phyloP scores from a whole-genome alignment of 1,284 basidiomycete species.

The Apiotrichum gamsii region DNA sequence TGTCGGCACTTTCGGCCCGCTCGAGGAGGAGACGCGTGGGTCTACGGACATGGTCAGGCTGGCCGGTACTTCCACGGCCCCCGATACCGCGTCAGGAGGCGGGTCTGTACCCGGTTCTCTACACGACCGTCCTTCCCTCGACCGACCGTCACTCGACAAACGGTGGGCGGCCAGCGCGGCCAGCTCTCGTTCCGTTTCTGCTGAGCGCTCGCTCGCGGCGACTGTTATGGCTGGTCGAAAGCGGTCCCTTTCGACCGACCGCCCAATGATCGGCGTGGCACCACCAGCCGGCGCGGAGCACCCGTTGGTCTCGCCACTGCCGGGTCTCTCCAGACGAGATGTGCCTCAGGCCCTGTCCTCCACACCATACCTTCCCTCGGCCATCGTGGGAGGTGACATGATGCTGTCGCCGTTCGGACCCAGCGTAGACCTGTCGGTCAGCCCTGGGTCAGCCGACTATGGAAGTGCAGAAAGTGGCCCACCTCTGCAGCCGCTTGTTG shows the following conservation, averaged over 20 bases:
- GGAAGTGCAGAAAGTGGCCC: too few relatives aligned
- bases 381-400: conserved; percentile 9
- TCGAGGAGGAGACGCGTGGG: neutral
- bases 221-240: too few relatives aligned
- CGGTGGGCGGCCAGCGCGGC: too few relatives aligned
- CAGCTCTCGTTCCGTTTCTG: too few relatives aligned
- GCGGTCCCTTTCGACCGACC: neutral
- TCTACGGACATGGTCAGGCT: neutral
- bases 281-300: neutral
- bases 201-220: too few relatives aligned
- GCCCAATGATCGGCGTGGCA: neutral
- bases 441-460: too few relatives aligned
- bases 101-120: neutral
- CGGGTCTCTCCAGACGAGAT: neutral
- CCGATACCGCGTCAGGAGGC: too few relatives aligned
- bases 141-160: too few relatives aligned
- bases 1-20: conserved; percentile 13
- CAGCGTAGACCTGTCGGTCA: too few relatives aligned
- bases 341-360: too few relatives aligned
- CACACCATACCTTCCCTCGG: neutral
- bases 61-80: neutral
- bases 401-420: conserved; percentile 15
- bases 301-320: neutral
- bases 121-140: too few relatives aligned
- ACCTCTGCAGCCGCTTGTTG: too few relatives aligned